Conservation (phyloP, 2,329 filamentous ascomycete species). For the Aspergillus sp. region DNA sequence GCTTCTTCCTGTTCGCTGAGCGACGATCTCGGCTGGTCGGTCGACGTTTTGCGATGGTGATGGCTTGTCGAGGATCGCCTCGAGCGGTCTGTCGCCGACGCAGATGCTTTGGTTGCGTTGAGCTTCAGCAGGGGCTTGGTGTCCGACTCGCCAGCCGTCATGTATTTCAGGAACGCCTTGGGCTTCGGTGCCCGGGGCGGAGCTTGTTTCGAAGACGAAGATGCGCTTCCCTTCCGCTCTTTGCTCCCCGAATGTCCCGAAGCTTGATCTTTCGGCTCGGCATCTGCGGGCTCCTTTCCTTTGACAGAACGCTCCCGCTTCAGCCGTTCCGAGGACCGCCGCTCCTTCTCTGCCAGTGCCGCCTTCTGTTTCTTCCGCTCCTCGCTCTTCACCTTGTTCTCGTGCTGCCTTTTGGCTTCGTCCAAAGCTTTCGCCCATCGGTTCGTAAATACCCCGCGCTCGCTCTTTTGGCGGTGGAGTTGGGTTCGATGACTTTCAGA, state of each 20-base stretch:
- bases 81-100: conserved; percentile 19
- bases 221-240: conserved; percentile 2
- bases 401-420: conserved; percentile 26
- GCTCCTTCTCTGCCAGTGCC: conserved; percentile 13
- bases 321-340: conserved; percentile 3
- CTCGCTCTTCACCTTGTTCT: conserved; percentile 21
- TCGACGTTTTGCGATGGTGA: conserved; percentile 15
- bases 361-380: conserved; percentile 14
- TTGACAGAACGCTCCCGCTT: conserved; percentile 8
- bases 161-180: conserved; percentile 26
- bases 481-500: conserved; percentile 22
- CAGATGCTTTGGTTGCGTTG: conserved; percentile 24
- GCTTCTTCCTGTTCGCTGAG: conserved; percentile 23
- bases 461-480: conserved; percentile 25
- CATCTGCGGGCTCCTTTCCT: neutral
- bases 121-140: conserved; percentile 29
- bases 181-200: conserved; percentile 13
- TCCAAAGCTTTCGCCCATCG: conserved; percentile 27
- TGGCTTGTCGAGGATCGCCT: conserved; percentile 23
- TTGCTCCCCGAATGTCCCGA: neutral
- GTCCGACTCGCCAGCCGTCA: conserved; percentile 34
- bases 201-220: conserved; percentile 20
- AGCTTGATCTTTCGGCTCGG: conserved; percentile 10
- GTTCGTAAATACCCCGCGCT: conserved; percentile 20
- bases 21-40: conserved; percentile 16